Evolutionary conservation across 2,329 filamentous ascomycete genomes (phyloP), one percentile per base, ranked within the genome.

Genomic region (Cladosporium sp.): DNA sequence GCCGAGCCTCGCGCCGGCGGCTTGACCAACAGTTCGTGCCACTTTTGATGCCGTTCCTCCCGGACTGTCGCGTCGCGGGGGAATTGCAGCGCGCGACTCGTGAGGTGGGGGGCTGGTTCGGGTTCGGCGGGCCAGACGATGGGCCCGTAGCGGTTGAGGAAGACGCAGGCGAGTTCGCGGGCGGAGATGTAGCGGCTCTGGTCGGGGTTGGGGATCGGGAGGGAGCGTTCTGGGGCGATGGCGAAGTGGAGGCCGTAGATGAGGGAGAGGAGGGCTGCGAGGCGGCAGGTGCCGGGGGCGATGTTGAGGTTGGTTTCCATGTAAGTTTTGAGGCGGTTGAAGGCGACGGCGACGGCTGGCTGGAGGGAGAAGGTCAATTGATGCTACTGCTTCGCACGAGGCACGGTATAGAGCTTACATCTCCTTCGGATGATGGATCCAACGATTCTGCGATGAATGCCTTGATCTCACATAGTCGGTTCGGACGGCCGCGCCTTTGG

Each of bases 291-390:
- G 28, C 41, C 59, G 21, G 59, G 41, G 59, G 15, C 4, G 44
- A 61, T 61, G 41, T 44, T n/a, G n/a, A 61, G 59, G 59, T 47
- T 28, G 59, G 28, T 34, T 24, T 24, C 14, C 41, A 61, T 30
- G 59, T 30, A 30, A 3, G 26, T 15, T 24, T 3, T 18, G 15
- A 61, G 41, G 59, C 36, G 21, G 44, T 11, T 18, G 59, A 61
- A 15, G 30, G 26, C 41, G 10, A 18, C n/a, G 38, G n/a, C 10
- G 11, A 51, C 14, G 11, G 26, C 24, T 11, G 26, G 14, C 41
- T 47, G n/a, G 7, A 47, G 28, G 5, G 8, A 47, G 41, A 21
- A 7, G n/a, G 5, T 47, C 41, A 47, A n/a, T 21, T 18, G 1
- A 18, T 47, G n/a, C 3, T 47, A 8, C 3, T 47, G n/a, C 10